Base-by-base conservation (phyloP, 1,139 yeast species). In the Yamadazyma aaseri region DNA sequence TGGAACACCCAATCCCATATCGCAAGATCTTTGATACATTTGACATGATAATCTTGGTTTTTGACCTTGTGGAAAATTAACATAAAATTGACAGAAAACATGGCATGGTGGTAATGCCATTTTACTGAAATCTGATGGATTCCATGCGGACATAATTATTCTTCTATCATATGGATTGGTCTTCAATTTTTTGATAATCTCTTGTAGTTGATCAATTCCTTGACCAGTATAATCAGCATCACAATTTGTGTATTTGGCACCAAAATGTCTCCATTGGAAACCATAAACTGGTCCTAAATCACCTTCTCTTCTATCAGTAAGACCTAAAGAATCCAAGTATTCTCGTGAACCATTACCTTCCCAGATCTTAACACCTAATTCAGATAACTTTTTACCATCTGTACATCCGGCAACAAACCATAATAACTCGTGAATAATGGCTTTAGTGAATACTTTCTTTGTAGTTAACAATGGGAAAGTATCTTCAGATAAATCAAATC, bases 91-190 rank as follows among this genome's bases (percentile, higher is more conserved):
- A 38, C 96, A 83, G 55, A 92, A 86, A 22, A 94, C 95, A 58
- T 92, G 99, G 53, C 99, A 92, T 20, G 99, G 99, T 12, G 99
- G 99, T 36, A 92, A 71, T 0, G 98, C 99, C 99, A 92, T 92
- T 44, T 80, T 71, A 33, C 78, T 71, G 56, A 92, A 86, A 51
- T 90, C 99, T 1, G 96, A 87, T 3, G 99, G 98, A 54, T 92
- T 92, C 99, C 99, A 92, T 0, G 99, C 98, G 30, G 95, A 82
- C 77, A 92, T 65, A 40, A 92, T 89, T 49, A 92, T 87, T 55
- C 99, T 73, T 53, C 99, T 75, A 58, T 92, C 97, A 52, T 86
- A 86, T 2, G 99, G 99, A 52, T 85, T 87, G 9, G 79, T 83
- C 51, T 83, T 87, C 47, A 92, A 68, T 46, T 84, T 86, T 35